Conservation (phyloP, 345 rosid genomes). For the Xanthoceras sorbifolium region DNA sequence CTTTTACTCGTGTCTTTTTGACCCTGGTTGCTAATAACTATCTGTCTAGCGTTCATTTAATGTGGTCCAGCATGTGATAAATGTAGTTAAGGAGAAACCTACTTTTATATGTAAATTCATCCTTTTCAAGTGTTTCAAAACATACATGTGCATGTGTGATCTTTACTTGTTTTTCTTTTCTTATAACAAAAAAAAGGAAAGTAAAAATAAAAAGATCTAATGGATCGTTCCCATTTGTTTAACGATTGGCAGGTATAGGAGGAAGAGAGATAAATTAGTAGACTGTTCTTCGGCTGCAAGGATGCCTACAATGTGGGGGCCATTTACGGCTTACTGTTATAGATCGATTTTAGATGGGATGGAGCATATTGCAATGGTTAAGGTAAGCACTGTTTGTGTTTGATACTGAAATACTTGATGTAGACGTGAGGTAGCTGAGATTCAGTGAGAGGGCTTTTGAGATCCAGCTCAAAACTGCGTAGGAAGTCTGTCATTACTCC, state of each 20-base stretch:
- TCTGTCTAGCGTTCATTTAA: not conserved
- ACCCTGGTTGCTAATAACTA: not conserved
- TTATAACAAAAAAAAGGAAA: not conserved
- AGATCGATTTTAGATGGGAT: slow-evolving; percentile 83
- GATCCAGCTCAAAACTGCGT: not conserved
- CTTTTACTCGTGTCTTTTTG: not conserved
- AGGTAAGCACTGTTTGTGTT: slow-evolving; percentile 52
- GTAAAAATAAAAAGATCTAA: not conserved
- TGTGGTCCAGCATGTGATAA: not conserved
- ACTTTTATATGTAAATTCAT: not conserved
- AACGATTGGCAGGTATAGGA: slow-evolving; percentile 60
- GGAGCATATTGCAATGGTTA: slow-evolving; percentile 98
- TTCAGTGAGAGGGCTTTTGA: not conserved
- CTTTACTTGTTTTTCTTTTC: not conserved
- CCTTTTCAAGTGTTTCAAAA: not conserved
- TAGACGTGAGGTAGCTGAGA: not conserved
- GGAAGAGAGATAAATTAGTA: slow-evolving; percentile 80
- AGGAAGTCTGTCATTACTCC: not conserved
- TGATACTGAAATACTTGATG: not conserved
- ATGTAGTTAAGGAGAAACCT: not conserved
- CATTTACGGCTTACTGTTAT: slow-evolving; percentile 78
- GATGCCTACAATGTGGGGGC: slow-evolving; percentile 95
- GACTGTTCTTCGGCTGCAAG: slow-evolving; percentile 75
- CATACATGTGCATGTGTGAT: not conserved
- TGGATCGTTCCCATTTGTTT: not conserved